Base-by-base conservation (phyloP, 371 early-diverging fungal genomes). In the Dichotomocladium elegans region DNA sequence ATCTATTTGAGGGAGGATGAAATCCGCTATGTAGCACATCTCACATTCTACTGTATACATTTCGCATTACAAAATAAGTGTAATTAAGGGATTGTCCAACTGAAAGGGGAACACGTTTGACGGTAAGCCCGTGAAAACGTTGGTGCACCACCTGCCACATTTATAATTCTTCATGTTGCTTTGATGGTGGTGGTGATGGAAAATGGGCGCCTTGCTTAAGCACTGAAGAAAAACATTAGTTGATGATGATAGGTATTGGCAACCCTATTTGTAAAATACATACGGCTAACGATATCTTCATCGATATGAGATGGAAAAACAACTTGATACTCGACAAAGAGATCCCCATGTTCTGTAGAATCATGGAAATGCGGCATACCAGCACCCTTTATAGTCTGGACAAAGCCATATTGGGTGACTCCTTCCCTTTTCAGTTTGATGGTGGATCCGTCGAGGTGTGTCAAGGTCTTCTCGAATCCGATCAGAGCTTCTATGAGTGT, bases 261-360 rank as follows among this genome's bases (percentile, higher is more conserved):
- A 26, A 61, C 8, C 15, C n/a, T n/a, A n/a, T n/a, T n/a, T n/a
- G n/a, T n/a, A 37, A 50, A 42, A 10, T 8, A 54, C 61, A 59
- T 74, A 74, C 77, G 41, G 49, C 71, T 67, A 30, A 77, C 47
- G 9, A 64, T 57, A 15, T 71, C 64, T 14, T 50, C 28, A 43
- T 74, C 70, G 9, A 85, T 52, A 17, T 76, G 55, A 5, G 65
- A 68, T n/a, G 99, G 99, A 80, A 95, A 97, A 15, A 77, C 68
- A 30, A 98, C 82, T 43, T 82, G 83, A 69, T 95, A 97, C 58
- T 88, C 89, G 31, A 97, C 84, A 68, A 83, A 94, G 29, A 98
- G 70, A 65, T 92, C 87, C 24, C 99, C 99, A 51, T 82, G 77
- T 35, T 86, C 73, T 43, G 70, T 68, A 1, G 85, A 80, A 11